phyloP scores from a whole-genome alignment of 305 asterid genomes.

The Fraxinus baroniana region DNA sequence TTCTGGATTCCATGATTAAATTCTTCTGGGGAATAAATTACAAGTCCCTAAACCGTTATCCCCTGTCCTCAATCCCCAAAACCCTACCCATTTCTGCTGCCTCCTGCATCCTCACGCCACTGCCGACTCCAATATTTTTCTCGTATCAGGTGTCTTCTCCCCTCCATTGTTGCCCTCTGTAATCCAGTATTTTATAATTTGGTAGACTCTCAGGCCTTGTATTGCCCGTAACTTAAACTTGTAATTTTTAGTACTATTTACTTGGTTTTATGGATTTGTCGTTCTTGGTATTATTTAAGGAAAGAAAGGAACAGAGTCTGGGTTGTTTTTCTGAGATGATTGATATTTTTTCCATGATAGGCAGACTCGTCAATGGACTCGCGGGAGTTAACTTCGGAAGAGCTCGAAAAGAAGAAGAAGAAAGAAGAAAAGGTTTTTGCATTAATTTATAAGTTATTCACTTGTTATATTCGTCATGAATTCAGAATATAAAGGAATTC shows the following conservation, averaged over 20 bases:
- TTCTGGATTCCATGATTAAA: neutral
- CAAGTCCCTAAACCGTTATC: slow-evolving; percentile 11
- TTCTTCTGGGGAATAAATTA: neutral
- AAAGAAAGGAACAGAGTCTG: neutral
- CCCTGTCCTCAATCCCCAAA: slow-evolving; percentile 1
- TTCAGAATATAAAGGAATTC: slow-evolving; percentile 2
- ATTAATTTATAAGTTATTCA: neutral
- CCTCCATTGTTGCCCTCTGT: neutral
- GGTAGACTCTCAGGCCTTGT: neutral
- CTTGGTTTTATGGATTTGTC: too few relatives aligned
- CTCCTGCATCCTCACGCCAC: slow-evolving; percentile 1
- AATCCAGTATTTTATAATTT: neutral
- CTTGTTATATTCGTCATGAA: neutral
- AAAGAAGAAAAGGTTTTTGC: slow-evolving; percentile 79
- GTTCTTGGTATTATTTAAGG: neutral
- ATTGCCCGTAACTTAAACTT: neutral
- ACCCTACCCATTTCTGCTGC: slow-evolving; percentile 22
- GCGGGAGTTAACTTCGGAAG: slow-evolving; percentile 60
- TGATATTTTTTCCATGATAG: neutral
- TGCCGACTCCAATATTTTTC: neutral
- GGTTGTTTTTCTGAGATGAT: neutral
- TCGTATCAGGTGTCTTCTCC: neutral
- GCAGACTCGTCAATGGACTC: slow-evolving; percentile 37
- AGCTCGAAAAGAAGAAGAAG: slow-evolving; percentile 82
- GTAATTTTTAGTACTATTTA: neutral